These are phyloP conservation scores for Trametes coccinea DNA, from an alignment of 768 basidiomycete genomes.

Conservation along the genomic window DNA sequence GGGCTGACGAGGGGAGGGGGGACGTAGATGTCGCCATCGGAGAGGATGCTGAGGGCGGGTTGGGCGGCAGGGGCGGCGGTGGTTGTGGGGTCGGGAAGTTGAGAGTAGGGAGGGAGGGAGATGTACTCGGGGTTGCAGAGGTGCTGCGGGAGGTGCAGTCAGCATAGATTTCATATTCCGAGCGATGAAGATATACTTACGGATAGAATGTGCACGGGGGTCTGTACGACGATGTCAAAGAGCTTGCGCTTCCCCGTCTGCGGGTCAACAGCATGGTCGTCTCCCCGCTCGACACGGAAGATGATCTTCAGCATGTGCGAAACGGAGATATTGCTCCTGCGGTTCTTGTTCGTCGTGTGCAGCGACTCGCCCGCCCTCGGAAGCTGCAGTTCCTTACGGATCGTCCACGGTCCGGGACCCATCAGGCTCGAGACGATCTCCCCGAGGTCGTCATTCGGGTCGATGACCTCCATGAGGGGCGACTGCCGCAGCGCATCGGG, in stretches of 20 bases:
- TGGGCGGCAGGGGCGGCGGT: constrained; percentile 12
- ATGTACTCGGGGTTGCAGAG: constrained; percentile 81
- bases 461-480: constrained; percentile 56
- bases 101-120: constrained; percentile 74
- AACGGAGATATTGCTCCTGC: constrained; percentile 70
- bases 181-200: constrained; percentile 43
- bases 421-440: constrained; percentile 60
- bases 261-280: constrained; percentile 59
- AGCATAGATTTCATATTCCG: background rate
- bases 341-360: constrained; percentile 80
- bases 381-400: constrained; percentile 67
- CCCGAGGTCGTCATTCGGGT: constrained; percentile 51
- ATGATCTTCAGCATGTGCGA: constrained; percentile 79
- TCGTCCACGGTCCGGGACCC: constrained; percentile 87
- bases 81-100: constrained; percentile 33
- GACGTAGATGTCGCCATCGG: constrained; percentile 14
- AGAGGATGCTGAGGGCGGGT: constrained; percentile 11
- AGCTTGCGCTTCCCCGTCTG: constrained; percentile 75
- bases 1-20: background rate
- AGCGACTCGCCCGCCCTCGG: constrained; percentile 64
- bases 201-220: constrained; percentile 84
- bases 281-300: constrained; percentile 81
- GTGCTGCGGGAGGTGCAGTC: constrained; percentile 49
- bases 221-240: constrained; percentile 86
- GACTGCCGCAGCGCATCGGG: constrained; percentile 62